phyloP scores from a whole-genome alignment of 1,284 basidiomycete genomes.

The Trichosporon sp. region DNA sequence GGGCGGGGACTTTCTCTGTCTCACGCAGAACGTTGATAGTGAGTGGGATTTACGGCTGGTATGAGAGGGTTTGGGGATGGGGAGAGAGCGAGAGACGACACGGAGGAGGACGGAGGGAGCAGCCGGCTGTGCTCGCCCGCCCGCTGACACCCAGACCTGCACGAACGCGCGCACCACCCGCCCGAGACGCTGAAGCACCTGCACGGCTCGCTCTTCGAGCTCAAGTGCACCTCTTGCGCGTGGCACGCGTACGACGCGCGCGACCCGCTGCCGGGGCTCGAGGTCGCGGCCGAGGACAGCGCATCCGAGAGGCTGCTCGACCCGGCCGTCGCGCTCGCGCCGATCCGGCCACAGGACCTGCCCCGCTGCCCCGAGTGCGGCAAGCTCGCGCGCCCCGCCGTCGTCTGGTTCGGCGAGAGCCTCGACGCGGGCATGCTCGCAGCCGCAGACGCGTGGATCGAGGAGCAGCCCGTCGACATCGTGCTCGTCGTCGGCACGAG shows the following conservation, averaged over 20 bases:
- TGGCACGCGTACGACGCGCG: neutral
- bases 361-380: slow-evolving; percentile 10
- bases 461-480: slow-evolving; percentile 11
- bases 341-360: neutral
- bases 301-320: slow-evolving; percentile 8
- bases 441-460: slow-evolving; percentile 12
- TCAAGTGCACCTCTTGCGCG: slow-evolving; percentile 13
- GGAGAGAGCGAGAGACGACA: neutral
- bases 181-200: slow-evolving; percentile 8
- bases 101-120: too few species aligned
- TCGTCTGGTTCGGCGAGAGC: slow-evolving; percentile 21
- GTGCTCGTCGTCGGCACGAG: slow-evolving; percentile 16
- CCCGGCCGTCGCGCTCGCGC: neutral
- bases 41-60: neutral
- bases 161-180: slow-evolving; percentile 16
- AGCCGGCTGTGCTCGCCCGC: too few species aligned
- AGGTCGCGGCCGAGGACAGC: neutral
- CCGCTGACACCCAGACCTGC: slow-evolving; percentile 10
- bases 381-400: slow-evolving; percentile 13
- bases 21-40: slow-evolving; percentile 21
- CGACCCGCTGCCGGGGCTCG: slow-evolving; percentile 13
- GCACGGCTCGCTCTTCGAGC: slow-evolving; percentile 15
- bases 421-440: slow-evolving; percentile 13
- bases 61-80: neutral
- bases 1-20: slow-evolving; percentile 8